These are phyloP conservation scores for Amyloporia xantha DNA, from an alignment of 768 basidiomycete species.

Conservation along the genomic window DNA sequence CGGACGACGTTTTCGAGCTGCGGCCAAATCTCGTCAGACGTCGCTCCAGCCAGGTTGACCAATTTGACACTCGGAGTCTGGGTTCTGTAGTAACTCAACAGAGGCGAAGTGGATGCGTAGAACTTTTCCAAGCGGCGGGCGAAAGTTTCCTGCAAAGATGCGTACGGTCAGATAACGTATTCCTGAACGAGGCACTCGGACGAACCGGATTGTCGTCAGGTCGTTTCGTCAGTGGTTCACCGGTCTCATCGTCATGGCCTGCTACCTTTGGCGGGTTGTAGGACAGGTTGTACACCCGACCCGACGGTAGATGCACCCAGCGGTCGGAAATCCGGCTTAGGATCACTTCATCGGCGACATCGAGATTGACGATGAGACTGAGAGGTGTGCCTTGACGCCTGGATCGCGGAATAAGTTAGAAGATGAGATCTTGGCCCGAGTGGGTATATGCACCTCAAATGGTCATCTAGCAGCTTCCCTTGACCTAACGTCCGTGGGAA, in stretches of 20 bases:
- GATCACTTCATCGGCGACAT: conserved; percentile 85
- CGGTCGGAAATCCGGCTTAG: conserved; percentile 83
- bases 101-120: conserved; percentile 73
- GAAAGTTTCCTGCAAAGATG: conserved; percentile 32
- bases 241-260: conserved; percentile 81
- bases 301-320: conserved; percentile 84
- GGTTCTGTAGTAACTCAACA: conserved; percentile 63
- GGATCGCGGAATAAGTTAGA: neutral
- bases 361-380: conserved; percentile 78
- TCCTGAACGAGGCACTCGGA: conserved; percentile 10
- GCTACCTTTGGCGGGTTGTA: conserved; percentile 80
- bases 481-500: conserved; percentile 89
- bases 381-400: conserved; percentile 62
- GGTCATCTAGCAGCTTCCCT: conserved; percentile 68
- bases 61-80: conserved; percentile 37
- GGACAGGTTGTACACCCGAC: conserved; percentile 83
- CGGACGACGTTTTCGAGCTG: conserved; percentile 59
- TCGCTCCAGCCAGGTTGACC: conserved; percentile 59
- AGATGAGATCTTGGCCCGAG: neutral
- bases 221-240: conserved; percentile 80
- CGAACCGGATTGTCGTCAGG: conserved; percentile 86
- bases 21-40: conserved; percentile 90
- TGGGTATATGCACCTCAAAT: conserved; percentile 46
- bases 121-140: conserved; percentile 69
- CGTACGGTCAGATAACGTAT: neutral